Evolutionary conservation across 164 flowering plant genomes (phyloP).

Genomic region (Magnolia changhungtana): DNA sequence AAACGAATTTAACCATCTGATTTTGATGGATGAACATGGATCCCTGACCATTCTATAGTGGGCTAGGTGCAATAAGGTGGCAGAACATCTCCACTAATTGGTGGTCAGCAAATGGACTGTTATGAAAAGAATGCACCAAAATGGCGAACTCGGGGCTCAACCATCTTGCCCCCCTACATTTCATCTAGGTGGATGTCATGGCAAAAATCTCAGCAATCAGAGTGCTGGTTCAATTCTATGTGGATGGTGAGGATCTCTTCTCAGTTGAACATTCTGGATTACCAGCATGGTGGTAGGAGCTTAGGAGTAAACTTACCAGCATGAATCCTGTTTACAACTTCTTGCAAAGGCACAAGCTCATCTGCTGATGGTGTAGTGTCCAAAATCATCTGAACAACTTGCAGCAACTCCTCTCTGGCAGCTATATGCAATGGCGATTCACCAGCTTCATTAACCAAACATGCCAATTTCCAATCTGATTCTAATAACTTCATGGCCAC

Average conservation of each 20-base stretch:
- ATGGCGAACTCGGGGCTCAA: no score
- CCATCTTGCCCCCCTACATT: no score
- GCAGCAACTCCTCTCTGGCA: background rate
- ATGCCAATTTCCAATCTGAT: background rate
- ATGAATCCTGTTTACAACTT: background rate
- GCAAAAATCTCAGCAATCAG: background rate
- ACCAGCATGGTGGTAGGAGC: background rate
- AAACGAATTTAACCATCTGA: no score
- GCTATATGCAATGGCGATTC: conserved; percentile 10
- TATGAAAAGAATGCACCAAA: no score
- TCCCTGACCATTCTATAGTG: no score
- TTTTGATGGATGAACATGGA: no score
- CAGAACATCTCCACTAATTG: no score
- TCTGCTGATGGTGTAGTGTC: background rate
- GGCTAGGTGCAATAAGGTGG: no score
- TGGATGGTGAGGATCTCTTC: background rate
- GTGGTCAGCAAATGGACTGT: no score
- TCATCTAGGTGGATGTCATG: background rate
- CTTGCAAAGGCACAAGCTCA: background rate
- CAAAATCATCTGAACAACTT: conserved; percentile 1
- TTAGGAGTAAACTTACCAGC: background rate
- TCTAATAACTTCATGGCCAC: conserved; percentile 5
- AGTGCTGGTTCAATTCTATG: background rate
- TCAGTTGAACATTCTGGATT: background rate
- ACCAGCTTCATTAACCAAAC: background rate